These are phyloP conservation scores for Sclerotinia spermophila DNA, from an alignment of 2,329 filamentous ascomycete genomes.

Conservation along the genomic window DNA sequence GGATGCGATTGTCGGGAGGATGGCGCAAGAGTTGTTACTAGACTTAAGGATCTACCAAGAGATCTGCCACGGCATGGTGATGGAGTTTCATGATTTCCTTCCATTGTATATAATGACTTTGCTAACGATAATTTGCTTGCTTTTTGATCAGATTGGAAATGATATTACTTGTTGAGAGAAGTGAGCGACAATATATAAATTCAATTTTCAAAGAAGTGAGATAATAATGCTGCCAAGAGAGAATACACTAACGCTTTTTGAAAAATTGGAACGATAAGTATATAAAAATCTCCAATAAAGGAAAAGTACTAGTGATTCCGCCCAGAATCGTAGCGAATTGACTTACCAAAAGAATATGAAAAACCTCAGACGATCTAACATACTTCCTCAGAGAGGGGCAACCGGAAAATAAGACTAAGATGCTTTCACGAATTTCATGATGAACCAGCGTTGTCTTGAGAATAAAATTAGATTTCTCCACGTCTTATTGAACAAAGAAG, in stretches of 20 bases:
- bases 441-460: background rate
- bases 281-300: constrained; percentile 10
- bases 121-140: background rate
- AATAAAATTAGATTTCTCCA: constrained; percentile 8
- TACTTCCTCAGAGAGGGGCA: background rate
- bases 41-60: background rate
- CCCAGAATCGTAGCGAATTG: background rate
- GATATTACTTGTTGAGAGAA: background rate
- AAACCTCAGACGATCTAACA: background rate
- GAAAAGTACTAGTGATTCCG: background rate
- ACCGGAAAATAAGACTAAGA: background rate
- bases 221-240: background rate
- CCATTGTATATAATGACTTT: background rate
- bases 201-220: background rate
- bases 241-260: background rate
- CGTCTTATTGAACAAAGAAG: background rate
- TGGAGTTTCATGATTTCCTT: background rate
- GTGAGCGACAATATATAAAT: background rate
- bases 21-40: background rate
- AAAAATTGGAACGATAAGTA: background rate
- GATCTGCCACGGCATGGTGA: background rate
- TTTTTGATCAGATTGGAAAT: background rate
- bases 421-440: background rate
- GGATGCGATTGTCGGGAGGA: background rate
- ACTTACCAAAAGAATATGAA: background rate